Percentiles rank a stretch among this genome's conserved stretches.
Conservation (phyloP, 208 protist species). For the Leishmania major region DNA sequence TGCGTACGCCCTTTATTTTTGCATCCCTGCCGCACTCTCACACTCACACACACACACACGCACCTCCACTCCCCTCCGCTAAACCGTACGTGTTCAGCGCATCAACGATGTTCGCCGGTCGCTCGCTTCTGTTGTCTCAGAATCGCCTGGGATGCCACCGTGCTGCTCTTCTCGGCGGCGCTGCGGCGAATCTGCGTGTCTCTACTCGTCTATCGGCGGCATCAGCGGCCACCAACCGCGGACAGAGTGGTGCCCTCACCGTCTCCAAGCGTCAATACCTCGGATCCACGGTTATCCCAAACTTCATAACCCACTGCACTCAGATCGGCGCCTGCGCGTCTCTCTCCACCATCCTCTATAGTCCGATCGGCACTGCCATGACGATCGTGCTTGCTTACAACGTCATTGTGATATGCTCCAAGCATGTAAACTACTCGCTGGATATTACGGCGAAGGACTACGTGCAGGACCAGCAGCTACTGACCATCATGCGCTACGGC, state of each 20-base stretch:
- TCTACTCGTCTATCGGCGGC: conserved; percentile 1
- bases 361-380: conserved; percentile 77
- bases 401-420: conserved; percentile 80
- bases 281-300: conserved; percentile 40
- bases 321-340: conserved; percentile 60
- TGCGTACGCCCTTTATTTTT: background rate
- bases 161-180: conserved; percentile 24
- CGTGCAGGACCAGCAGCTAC: conserved; percentile 88
- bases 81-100: background rate
- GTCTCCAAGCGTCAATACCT: conserved; percentile 38
- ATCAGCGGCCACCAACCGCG: background rate
- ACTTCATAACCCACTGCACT: conserved; percentile 65
- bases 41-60: too few relatives aligned
- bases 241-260: conserved; percentile 18
- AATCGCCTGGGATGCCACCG: conserved; percentile 17
- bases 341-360: conserved; percentile 77
- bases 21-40: background rate
- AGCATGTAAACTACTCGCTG: conserved; percentile 85
- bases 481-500: conserved; percentile 85
- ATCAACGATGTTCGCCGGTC: conserved; percentile 34
- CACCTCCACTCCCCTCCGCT: background rate
- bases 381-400: conserved; percentile 85
- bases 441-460: conserved; percentile 91
- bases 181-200: conserved; percentile 17
- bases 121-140: conserved; percentile 26